These are phyloP conservation scores for Dalbergia oliveri DNA, from an alignment of 306 rosid genomes.

Conservation along the genomic window DNA sequence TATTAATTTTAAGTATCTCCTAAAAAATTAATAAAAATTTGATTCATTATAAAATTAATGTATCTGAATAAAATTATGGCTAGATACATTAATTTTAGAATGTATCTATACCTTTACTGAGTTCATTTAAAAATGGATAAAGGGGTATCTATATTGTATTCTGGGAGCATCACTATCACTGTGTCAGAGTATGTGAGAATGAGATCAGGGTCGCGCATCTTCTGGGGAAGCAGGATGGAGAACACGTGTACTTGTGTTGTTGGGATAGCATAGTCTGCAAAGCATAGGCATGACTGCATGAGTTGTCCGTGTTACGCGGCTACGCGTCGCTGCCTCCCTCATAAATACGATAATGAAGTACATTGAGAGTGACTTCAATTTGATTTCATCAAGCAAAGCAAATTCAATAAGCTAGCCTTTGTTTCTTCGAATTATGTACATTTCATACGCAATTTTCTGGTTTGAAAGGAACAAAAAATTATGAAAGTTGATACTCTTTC, in stretches of 20 bases:
- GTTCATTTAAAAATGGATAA: no score
- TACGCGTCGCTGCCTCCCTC: conserved; percentile 34
- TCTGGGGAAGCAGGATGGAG: not conserved
- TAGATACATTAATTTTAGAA: no score
- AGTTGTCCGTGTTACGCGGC: conserved; percentile 36
- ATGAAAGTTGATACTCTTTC: no score
- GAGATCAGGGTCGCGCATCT: not conserved
- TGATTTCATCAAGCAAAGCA: not conserved
- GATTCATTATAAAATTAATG: no score
- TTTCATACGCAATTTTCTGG: not conserved
- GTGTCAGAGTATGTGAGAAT: not conserved
- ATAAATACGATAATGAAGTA: not conserved
- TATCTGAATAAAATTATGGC: no score
- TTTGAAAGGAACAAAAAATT: no score
- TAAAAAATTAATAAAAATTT: no score
- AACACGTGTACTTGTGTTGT: not conserved
- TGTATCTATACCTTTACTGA: no score
- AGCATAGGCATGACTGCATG: not conserved
- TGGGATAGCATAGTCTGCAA: not conserved
- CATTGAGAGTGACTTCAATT: not conserved
- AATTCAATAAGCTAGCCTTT: not conserved
- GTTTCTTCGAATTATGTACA: not conserved
- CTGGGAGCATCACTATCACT: not conserved
- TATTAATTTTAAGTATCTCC: no score
- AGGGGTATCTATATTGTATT: not conserved